Evolutionary conservation across 1,284 basidiomycete genomes (phyloP).

Genomic region (Puccinia triticina): DNA sequence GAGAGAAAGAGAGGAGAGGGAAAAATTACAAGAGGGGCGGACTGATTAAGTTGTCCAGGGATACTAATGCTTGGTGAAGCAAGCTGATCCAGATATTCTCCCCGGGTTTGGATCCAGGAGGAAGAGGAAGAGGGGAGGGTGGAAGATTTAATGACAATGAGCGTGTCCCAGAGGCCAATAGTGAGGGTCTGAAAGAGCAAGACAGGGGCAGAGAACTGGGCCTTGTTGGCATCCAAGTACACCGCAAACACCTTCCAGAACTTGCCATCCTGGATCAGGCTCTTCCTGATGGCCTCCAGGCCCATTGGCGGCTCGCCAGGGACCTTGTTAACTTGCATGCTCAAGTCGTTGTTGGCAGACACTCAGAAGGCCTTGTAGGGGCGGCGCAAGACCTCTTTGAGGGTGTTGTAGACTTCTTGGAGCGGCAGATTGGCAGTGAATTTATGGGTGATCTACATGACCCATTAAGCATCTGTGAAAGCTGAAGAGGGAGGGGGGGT

Average conservation of each 20-base stretch:
- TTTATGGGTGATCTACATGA: neutral
- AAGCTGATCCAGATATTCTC: constrained; percentile 17
- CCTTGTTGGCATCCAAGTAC: neutral
- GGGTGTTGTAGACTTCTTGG: constrained; percentile 5
- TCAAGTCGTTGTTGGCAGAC: neutral
- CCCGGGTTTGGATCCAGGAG: neutral
- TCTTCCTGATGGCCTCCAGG: neutral
- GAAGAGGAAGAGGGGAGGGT: neutral
- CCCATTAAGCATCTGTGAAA: neutral
- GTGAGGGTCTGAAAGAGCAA: neutral
- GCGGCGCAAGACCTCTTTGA: constrained; percentile 7
- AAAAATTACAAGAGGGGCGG: too few relatives aligned
- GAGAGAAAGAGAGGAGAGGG: neutral
- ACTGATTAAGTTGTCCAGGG: constrained; percentile 26
- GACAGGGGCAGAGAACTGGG: constrained; percentile 1
- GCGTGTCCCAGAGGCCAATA: constrained; percentile 2
- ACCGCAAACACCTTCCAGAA: neutral
- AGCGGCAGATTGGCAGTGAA: neutral
- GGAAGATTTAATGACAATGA: neutral
- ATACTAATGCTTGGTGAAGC: neutral
- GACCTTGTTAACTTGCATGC: neutral
- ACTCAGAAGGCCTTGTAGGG: neutral
- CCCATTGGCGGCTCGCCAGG: neutral
- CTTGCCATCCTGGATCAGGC: neutral
- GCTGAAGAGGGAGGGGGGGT: too few relatives aligned